phyloP scores from a whole-genome alignment of 805 yeast genomes.

The Vanderwaltozyma tropicalis region DNA sequence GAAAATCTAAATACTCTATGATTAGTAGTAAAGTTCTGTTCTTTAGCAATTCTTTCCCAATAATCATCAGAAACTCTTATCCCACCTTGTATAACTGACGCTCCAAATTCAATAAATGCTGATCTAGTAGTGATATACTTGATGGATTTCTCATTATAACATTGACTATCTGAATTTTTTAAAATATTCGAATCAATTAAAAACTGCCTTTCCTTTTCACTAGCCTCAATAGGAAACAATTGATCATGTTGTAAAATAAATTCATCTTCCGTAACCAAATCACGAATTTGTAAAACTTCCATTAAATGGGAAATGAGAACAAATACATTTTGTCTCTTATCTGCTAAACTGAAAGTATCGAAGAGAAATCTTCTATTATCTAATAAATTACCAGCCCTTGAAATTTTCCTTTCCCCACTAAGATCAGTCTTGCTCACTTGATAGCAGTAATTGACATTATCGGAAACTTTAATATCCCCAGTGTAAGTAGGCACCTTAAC shows the following conservation, averaged over 20 bases:
- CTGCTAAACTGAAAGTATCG: slow-evolving; percentile 30
- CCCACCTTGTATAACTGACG: slow-evolving; percentile 37
- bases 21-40: slow-evolving; percentile 35
- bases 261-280: slow-evolving; percentile 32
- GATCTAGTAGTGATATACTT: slow-evolving; percentile 33
- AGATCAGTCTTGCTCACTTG: slow-evolving; percentile 25
- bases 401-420: slow-evolving; percentile 37
- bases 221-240: slow-evolving; percentile 29
- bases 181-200: slow-evolving; percentile 24
- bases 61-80: slow-evolving; percentile 43
- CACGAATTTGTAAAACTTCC: slow-evolving; percentile 31
- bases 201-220: slow-evolving; percentile 31
- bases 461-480: slow-evolving; percentile 2
- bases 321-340: slow-evolving; percentile 28
- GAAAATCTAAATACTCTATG: slow-evolving; percentile 33
- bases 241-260: slow-evolving; percentile 35
- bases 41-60: slow-evolving; percentile 38
- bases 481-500: slow-evolving; percentile 12
- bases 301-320: slow-evolving; percentile 28
- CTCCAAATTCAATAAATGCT: slow-evolving; percentile 41
- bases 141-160: slow-evolving; percentile 15
- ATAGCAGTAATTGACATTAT: slow-evolving; percentile 5
- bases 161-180: slow-evolving; percentile 8
- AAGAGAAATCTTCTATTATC: slow-evolving; percentile 33
- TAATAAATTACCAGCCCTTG: slow-evolving; percentile 29